Percentiles rank a stretch among this genome's conserved stretches.
Conservation (phyloP, 371 early-diverging fungal species). For the Fennellomyces sp. region DNA sequence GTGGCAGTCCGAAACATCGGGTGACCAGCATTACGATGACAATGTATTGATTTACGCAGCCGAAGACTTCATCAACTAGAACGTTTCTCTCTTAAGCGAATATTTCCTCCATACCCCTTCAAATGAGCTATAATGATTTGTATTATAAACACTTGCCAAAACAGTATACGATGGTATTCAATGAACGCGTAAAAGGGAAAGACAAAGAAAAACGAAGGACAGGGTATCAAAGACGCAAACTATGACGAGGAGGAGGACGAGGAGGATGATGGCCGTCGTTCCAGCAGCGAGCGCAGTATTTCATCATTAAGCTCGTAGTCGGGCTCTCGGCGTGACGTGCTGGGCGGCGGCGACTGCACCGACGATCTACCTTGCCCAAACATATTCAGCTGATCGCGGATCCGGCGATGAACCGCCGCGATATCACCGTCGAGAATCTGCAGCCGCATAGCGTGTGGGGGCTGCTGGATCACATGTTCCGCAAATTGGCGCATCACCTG, state of each 20-base stretch:
- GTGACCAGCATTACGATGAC: not conserved
- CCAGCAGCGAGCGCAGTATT: not conserved
- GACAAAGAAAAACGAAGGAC: not conserved
- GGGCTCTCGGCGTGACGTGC: not conserved
- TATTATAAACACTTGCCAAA: too few species aligned
- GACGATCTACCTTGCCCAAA: slow-evolving; percentile 12
- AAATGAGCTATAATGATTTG: too few species aligned
- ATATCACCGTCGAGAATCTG: slow-evolving; percentile 31
- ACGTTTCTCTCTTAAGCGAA: too few species aligned
- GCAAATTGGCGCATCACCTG: slow-evolving; percentile 21
- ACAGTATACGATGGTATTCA: too few species aligned
- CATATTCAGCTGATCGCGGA: slow-evolving; percentile 31
- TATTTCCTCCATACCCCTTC: too few species aligned
- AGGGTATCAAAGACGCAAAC: not conserved
- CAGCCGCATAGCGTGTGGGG: slow-evolving; percentile 36
- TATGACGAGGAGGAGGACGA: not conserved
- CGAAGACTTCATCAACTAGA: not conserved
- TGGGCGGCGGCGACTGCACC: not conserved
- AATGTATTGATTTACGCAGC: not conserved
- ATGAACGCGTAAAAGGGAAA: too few species aligned
- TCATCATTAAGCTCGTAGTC: not conserved
- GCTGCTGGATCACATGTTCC: slow-evolving; percentile 30
- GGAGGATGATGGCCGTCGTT: not conserved
- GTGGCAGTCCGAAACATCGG: not conserved
- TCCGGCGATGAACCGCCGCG: slow-evolving; percentile 35